Evolutionary conservation across 2,329 filamentous ascomycete species (phyloP).

Genomic region (Chaetomium sp.): DNA sequence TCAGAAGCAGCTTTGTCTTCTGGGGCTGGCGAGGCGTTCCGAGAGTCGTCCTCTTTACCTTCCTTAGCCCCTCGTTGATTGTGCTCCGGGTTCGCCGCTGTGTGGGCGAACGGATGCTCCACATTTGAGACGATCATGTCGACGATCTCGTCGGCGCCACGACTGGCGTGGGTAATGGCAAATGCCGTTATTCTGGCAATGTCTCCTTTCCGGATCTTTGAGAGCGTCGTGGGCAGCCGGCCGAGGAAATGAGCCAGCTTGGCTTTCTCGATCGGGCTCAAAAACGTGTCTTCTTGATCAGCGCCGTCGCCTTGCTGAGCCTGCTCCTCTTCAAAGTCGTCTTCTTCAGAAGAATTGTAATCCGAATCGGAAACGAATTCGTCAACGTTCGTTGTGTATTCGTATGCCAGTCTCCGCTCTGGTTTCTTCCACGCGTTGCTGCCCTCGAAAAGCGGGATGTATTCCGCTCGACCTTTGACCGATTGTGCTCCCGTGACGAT

Average conservation of each 20-base stretch:
- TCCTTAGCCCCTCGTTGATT: conserved; percentile 35
- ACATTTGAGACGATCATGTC: conserved; percentile 80
- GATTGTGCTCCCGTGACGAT: conserved; percentile 61
- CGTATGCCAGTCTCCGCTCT: conserved; percentile 66
- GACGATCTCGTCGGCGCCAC: conserved; percentile 86
- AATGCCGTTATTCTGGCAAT: conserved; percentile 81
- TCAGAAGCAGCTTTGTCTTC: conserved; percentile 30
- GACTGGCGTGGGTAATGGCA: conserved; percentile 78
- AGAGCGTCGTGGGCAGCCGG: conserved; percentile 68
- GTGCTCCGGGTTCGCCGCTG: conserved; percentile 58
- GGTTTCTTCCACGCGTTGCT: conserved; percentile 73
- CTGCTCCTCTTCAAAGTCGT: conserved; percentile 59
- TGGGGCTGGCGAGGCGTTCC: conserved; percentile 31
- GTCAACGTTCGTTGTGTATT: conserved; percentile 69
- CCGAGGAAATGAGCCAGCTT: conserved; percentile 80
- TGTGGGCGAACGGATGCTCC: conserved; percentile 66
- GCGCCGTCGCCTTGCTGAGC: conserved; percentile 37
- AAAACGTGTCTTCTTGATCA: conserved; percentile 52
- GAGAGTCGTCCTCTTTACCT: conserved; percentile 31
- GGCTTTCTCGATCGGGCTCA: conserved; percentile 77
- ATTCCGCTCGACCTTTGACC: conserved; percentile 42
- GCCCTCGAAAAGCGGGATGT: conserved; percentile 66
- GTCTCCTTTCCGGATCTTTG: conserved; percentile 73
- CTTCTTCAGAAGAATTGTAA: conserved; percentile 82
- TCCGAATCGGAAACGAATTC: conserved; percentile 79